A percentile compares a stretch with the other conserved stretches of the same genome.
phyloP scores from a whole-genome alignment of 768 basidiomycete genomes.

The Mycena pura region DNA sequence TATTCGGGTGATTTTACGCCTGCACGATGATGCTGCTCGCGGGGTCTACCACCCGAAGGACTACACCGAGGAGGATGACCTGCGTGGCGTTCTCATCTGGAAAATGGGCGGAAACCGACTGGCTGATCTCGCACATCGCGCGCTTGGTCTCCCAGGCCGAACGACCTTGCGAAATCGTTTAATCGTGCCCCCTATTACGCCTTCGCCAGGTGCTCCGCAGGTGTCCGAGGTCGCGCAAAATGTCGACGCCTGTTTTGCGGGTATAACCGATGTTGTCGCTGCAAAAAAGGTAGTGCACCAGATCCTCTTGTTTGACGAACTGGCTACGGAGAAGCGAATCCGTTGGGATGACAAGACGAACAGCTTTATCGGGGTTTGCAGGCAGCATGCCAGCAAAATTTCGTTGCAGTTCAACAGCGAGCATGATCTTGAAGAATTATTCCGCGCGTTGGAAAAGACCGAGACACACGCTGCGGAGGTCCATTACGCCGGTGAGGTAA shows the following conservation, averaged over 20 bases:
- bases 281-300: conserved; percentile 25
- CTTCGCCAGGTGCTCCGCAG: conserved; percentile 20
- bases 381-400: conserved; percentile 30
- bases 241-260: conserved; percentile 18
- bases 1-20: conserved; percentile 23
- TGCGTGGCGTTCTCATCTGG: conserved; percentile 29
- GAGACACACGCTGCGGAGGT: too few species aligned
- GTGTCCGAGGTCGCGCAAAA: conserved; percentile 26
- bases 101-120: conserved; percentile 28
- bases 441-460: not conserved
- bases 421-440: conserved; percentile 27
- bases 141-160: conserved; percentile 23
- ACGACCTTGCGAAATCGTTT: conserved; percentile 21
- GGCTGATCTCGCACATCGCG: conserved; percentile 31
- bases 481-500: too few species aligned
- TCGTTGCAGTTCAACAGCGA: conserved; percentile 27
- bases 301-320: conserved; percentile 38
- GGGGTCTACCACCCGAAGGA: conserved; percentile 32
- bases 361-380: conserved; percentile 34
- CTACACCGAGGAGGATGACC: conserved; percentile 28
- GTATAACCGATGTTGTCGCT: conserved; percentile 2
- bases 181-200: conserved; percentile 24
- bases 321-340: conserved; percentile 33
- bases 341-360: conserved; percentile 33
- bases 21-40: conserved; percentile 3